Base-by-base conservation (phyloP, 768 basidiomycete genomes). In the Boletus pseudopeckii region DNA sequence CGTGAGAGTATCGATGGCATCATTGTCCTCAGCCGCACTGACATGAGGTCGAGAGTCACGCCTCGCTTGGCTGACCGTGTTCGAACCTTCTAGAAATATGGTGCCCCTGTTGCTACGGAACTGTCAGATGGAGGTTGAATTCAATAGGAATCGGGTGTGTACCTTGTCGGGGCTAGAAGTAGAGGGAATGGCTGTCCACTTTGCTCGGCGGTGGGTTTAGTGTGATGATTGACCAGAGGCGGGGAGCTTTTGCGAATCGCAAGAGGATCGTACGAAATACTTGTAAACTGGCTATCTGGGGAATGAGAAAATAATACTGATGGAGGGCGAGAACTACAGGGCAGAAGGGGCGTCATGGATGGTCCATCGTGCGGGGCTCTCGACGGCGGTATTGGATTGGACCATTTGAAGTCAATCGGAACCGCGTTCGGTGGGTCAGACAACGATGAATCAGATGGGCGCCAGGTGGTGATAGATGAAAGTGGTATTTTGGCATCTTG, bases 151-250 rank as follows among this genome's bases (percentile, higher is more conserved):
- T 28, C 18, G 14, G 34, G 13, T 7, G 37, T 7, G n/a, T 52
- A 66, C 62, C 53, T 64, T 54, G 33, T 44, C 17, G n/a, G n/a
- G 13, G 39, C 14, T 22, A 20, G 24, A 11, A 42, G 28, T 18
- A 28, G 47, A 50, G 38, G 48, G 26, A 20, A 28, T 17, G 34
- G 13, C 6, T 28, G 30, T 17, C 45, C 32, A 42, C 26, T 37
- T 48, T 32, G 52, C 20, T 42, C n/a, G 26, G 30, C 13, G 7
- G 20, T 47, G 30, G 53, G 46, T 41, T 63, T 64, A 11, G 49
- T 53, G 38, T 48, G 45, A 41, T 53, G 26, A 39, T 47, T 39
- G 6, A 48, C 46, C 32, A 36, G 17, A 52, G 52, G 61, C 22
- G 54, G 48, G 9, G 45, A 37, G 28, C 34, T 37, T 39, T 45